Evolutionary conservation across 139 green algal species (phyloP).

Genomic region (Asterochloris sp.): DNA sequence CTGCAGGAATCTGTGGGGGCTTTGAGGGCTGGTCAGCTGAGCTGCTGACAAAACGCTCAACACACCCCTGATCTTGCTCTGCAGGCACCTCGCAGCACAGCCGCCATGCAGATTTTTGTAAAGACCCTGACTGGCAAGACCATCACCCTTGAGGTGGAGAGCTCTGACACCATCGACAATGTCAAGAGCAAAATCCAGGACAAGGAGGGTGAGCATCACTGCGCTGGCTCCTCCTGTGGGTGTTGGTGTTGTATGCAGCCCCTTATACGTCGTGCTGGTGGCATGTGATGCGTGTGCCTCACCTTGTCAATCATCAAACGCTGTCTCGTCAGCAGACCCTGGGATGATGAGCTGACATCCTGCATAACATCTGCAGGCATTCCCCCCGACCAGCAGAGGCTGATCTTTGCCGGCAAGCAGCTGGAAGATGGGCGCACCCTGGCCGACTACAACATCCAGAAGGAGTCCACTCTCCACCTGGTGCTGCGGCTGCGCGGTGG

Average conservation of each 20-base stretch:
- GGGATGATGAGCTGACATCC: slow-evolving; percentile 41
- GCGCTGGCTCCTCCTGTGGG: slow-evolving; percentile 15
- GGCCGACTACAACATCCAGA: slow-evolving; percentile 98
- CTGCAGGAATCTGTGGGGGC: no score
- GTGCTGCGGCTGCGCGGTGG: slow-evolving; percentile 63
- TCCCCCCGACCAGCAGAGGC: slow-evolving; percentile 22
- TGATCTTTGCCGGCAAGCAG: slow-evolving; percentile 98
- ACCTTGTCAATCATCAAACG: slow-evolving; percentile 68
- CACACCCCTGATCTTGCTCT: slow-evolving; percentile 19
- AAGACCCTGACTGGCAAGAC: slow-evolving; percentile 77
- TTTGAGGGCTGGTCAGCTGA: no score
- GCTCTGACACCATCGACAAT: slow-evolving; percentile 4
- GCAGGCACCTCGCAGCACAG: slow-evolving; percentile 39
- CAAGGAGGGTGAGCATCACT: slow-evolving; percentile 18
- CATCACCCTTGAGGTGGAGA: slow-evolving; percentile 77
- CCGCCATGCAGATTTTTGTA: slow-evolving; percentile 64
- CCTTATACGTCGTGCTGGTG: no score
- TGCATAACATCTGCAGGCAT: no score
- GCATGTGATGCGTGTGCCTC: slow-evolving; percentile 5
- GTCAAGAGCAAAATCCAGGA: no score
- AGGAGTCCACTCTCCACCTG: slow-evolving; percentile 91
- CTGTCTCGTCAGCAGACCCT: no score
- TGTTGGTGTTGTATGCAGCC: no score
- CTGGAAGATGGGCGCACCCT: slow-evolving; percentile 95
- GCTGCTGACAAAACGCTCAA: no score